Percentiles rank a stretch among this genome's conserved stretches.
Evolutionary conservation across 192 early-diverging fungal genomes (phyloP).

Genomic region (Irineochytrium annulatum): DNA sequence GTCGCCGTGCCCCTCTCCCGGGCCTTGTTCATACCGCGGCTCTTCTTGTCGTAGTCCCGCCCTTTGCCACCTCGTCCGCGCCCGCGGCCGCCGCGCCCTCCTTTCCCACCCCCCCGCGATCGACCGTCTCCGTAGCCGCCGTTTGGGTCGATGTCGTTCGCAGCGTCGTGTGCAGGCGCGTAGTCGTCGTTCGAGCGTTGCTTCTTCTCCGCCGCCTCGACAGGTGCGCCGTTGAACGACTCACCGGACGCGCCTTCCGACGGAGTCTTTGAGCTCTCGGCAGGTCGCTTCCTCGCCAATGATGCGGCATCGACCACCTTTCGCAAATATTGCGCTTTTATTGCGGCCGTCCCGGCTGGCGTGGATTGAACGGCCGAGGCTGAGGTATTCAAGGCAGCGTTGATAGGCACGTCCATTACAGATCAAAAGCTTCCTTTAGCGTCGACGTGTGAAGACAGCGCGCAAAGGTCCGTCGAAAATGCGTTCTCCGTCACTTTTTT

Average conservation of each 20-base stretch:
- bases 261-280: not conserved
- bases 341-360: too few species aligned
- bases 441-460: too few species aligned
- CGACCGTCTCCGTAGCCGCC: not conserved
- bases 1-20: not conserved
- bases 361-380: too few species aligned
- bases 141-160: not conserved
- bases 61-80: not conserved
- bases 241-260: not conserved
- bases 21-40: constrained; percentile 32
- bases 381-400: too few species aligned
- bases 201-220: not conserved
- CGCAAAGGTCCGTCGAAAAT: too few species aligned
- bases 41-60: constrained; percentile 10
- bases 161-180: not conserved
- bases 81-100: not conserved
- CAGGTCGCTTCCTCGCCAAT: not conserved
- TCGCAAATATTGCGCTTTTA: too few species aligned
- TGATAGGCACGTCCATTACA: too few species aligned
- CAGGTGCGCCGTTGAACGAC: not conserved
- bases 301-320: too few species aligned
- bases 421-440: too few species aligned
- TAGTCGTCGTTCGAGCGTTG: too few species aligned
- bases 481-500: too few species aligned
- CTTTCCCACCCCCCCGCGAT: not conserved